Conservation (phyloP, 495 filamentous ascomycete species). For the Aspergillus cristatus region DNA sequence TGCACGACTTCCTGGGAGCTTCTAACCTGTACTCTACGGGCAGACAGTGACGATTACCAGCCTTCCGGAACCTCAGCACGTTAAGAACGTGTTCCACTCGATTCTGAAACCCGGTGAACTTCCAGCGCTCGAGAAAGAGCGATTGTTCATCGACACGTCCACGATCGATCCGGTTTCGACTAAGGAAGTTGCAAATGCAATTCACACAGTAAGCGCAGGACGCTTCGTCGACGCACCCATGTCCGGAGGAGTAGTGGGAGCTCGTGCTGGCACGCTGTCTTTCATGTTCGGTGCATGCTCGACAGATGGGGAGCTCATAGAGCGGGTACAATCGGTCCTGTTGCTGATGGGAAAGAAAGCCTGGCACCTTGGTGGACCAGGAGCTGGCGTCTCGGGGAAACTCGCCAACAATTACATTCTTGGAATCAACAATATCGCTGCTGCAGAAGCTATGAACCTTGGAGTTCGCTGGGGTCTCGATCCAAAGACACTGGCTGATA, state of each 20-base stretch:
- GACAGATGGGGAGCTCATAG: conserved; percentile 39
- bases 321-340: conserved; percentile 53
- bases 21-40: conserved; percentile 4
- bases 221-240: conserved; percentile 74
- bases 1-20: background rate
- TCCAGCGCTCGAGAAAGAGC: conserved; percentile 32
- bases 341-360: conserved; percentile 73
- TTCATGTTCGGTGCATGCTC: conserved; percentile 77
- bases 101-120: conserved; percentile 47
- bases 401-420: conserved; percentile 91
- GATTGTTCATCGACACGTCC: conserved; percentile 72
- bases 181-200: conserved; percentile 51
- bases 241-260: conserved; percentile 80
- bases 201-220: conserved; percentile 45
- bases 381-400: conserved; percentile 74
- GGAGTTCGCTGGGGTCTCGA: conserved; percentile 79
- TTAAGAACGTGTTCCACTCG: conserved; percentile 59
- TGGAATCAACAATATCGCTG: conserved; percentile 86
- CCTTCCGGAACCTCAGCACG: conserved; percentile 71
- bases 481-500: conserved; percentile 61
- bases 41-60: conserved; percentile 73
- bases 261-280: conserved; percentile 61
- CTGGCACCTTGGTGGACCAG: conserved; percentile 72
- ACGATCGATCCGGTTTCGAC: conserved; percentile 80
- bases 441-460: conserved; percentile 87